A percentile compares a stretch with the other conserved stretches of the same genome.
Conservation (phyloP, 768 basidiomycete species). For the Lactifluus piperatus region DNA sequence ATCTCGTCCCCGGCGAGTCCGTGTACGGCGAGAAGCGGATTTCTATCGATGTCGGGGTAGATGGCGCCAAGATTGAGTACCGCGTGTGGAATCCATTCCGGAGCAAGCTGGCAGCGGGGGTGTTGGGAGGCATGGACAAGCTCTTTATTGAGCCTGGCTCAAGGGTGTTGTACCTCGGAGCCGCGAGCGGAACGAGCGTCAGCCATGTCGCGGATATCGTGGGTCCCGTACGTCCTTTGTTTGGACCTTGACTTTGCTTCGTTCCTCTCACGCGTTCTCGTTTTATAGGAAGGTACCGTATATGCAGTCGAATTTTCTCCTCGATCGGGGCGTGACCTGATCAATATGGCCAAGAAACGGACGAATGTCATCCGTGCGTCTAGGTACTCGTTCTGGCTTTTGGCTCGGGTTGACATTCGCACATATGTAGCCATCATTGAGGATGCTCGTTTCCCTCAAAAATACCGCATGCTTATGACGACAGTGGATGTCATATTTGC, state of each 20-base stretch:
- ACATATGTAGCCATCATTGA: constrained; percentile 75
- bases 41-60: constrained; percentile 65
- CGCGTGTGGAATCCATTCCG: constrained; percentile 99
- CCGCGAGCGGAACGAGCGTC: constrained; percentile 95
- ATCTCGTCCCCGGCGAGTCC: constrained; percentile 93
- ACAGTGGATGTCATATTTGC: constrained; percentile 97
- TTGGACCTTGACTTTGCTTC: background rate
- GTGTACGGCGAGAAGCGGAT: constrained; percentile 99
- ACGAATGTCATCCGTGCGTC: constrained; percentile 95
- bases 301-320: constrained; percentile 98
- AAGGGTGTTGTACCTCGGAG: constrained; percentile 96
- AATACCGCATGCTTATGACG: constrained; percentile 94
- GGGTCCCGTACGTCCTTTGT: constrained; percentile 61
- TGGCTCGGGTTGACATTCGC: background rate
- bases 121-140: constrained; percentile 88
- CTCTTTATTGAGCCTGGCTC: constrained; percentile 90
- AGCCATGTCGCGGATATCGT: constrained; percentile 99
- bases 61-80: constrained; percentile 88
- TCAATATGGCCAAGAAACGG: constrained; percentile 98
- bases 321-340: constrained; percentile 93
- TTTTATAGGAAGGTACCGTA: constrained; percentile 77
- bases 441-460: constrained; percentile 93
- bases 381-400: constrained; percentile 24
- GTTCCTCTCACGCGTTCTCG: constrained; percentile 12
- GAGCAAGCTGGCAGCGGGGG: constrained; percentile 92